Evolutionary conservation across 331 rosid genomes (phyloP), one percentile per base, ranked within the genome.

Genomic region (Telfairia occidentalis): DNA sequence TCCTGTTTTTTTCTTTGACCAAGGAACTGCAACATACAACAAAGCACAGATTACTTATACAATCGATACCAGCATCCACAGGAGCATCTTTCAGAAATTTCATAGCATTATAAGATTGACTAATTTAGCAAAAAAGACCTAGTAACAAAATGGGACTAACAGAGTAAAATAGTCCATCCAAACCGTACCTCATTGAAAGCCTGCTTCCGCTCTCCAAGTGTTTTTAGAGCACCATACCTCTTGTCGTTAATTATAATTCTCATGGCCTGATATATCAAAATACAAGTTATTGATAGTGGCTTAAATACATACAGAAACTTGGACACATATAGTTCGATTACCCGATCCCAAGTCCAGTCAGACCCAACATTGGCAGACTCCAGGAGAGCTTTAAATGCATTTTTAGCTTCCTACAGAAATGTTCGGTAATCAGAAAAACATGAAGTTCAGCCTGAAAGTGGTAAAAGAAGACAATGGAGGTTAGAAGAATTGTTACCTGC

Each of bases 261-360:
- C 98, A 93, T 93, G 23, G 97, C 93, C 98, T 90, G 71, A 70
- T 76, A 86, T 64, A 55, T 78, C 63, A 40, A 85, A 61, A 21
- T 61, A 60, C 65, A 45, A 49, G 81, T 71, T 78, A 59, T 66
- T 54, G 76, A 59, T 52, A 75, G 60, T 26, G 40, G 65, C 32
- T 35, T n/a, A 73, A 66, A 66, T 28, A 74, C 34, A 43, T 43
- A 49, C 32, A 30, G 49, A 78, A 48, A 42, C 45, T 12, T 11
- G 18, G 23, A 78, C 69, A 50, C 72, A 30, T 72, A 5, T 49
- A 75, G 83, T 61, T 28, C 66, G 79, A 80, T 63, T 92, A 93
- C 98, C 96, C 96, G 92, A 80, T 93, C 98, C 98, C 98, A 93
- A 64, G 89, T 90, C 96, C 97, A 93, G 80, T 90, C 98, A 78